Percentiles rank a stretch among this genome's conserved stretches.
Conservation (phyloP, 129 eudicot species). For the Oenanthe sinensis region DNA sequence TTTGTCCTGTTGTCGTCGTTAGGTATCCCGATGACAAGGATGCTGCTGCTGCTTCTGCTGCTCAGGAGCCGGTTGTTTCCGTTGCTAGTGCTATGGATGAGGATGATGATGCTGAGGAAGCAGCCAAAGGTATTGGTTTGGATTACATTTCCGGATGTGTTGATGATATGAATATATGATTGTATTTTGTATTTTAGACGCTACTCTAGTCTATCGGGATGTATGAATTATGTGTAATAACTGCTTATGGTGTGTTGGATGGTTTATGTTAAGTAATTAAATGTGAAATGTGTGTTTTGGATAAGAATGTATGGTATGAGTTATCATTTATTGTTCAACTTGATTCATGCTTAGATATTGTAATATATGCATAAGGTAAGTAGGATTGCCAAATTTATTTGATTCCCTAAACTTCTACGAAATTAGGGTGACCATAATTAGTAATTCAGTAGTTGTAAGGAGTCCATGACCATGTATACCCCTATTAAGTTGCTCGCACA, state of each 20-base stretch:
- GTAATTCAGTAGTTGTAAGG: not conserved
- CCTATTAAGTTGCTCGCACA: not conserved
- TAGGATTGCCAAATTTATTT: not conserved
- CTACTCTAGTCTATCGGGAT: not conserved
- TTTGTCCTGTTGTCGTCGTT: conserved; percentile 87
- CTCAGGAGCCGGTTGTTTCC: conserved; percentile 33
- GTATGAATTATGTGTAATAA: not conserved
- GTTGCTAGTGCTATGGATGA: conserved; percentile 30
- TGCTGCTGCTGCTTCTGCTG: conserved; percentile 22
- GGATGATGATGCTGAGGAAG: conserved; percentile 51
- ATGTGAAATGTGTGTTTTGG: not conserved
- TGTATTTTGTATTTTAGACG: not conserved
- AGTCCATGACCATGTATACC: not conserved
- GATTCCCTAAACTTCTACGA: not conserved
- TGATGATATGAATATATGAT: not conserved
- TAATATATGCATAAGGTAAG: not conserved
- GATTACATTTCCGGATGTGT: conserved; percentile 1
- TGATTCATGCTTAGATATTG: not conserved
- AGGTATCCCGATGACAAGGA: conserved; percentile 85
- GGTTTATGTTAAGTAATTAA: too few relatives aligned
- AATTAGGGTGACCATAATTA: not conserved
- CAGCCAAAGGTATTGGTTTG: conserved; percentile 36
- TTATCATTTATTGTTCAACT: not conserved
- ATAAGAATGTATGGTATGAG: not conserved
- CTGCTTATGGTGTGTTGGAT: too few relatives aligned